Evolutionary conservation across 495 filamentous ascomycete genomes (phyloP), one percentile per base, ranked within the genome.

Genomic region (Pyronema domesticum): DNA sequence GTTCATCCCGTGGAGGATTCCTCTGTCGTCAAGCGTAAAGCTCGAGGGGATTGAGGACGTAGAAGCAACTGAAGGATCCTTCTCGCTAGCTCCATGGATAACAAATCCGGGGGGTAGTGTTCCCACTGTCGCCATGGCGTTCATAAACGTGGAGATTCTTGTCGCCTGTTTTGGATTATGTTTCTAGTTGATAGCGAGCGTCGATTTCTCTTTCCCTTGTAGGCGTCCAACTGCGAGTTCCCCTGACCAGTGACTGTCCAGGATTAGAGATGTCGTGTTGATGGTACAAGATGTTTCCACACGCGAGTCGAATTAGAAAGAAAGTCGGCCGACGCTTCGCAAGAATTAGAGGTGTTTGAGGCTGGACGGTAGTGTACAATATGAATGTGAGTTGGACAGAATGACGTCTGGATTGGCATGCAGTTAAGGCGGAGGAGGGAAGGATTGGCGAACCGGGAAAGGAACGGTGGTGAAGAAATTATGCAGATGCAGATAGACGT

Each of bases 31-130:
- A 42, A 81, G 81, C 45, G 79, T 77, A 30, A 83, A 79, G 11
- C 82, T 84, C 13, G 85, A 93, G 59, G 80, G 80, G 56, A 88
- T 80, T n/a, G 88, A 91, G 13, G 19, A 35, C 46, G 52, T 45
- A 23, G 52, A 46, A 10, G 52, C 82, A 85, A 65, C 93, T 91
- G 54, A 86, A 93, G 54, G 85, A 91, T 64, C 86, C 89, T 43
- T 86, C 93, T 47, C 79, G 76, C 57, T 53, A 43, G 17, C 58
- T 37, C 48, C 17, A 19, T 15, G 45, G 9, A 3, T 23, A n/a
- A 19, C 48, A 51, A 51, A 11, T 14, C 36, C 48, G 1, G 48
- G 48, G 23, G 48, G 48, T 18, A 47, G 13, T 15, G 14, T n/a
- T 23, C 18, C 19, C 4, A 37, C 17, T 9, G 34, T 23, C 6